Evolutionary conservation across 202 grass and related monocot genomes (phyloP).

Genomic region (Dendrocalamus latiflorus): DNA sequence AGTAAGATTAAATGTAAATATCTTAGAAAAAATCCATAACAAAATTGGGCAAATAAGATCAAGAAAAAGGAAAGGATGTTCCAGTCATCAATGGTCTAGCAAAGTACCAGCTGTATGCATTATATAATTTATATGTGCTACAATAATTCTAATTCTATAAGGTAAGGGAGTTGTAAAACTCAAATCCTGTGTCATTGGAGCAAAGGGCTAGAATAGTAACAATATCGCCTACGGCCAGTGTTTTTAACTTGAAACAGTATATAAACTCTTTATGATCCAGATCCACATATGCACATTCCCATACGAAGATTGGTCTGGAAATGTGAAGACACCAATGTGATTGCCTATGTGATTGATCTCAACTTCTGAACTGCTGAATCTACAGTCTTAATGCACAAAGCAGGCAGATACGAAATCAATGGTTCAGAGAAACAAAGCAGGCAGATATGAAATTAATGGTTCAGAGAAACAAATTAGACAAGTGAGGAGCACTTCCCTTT

Average conservation of each 20-base stretch:
- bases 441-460: background rate
- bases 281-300: background rate
- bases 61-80: background rate
- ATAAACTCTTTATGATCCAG: background rate
- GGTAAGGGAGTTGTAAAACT: background rate
- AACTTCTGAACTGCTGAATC: background rate
- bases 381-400: background rate
- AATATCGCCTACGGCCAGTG: background rate
- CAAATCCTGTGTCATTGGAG: background rate
- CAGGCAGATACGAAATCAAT: no score
- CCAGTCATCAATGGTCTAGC: background rate
- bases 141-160: background rate
- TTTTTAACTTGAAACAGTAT: background rate
- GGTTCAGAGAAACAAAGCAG: no score
- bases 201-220: background rate
- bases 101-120: background rate
- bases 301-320: background rate
- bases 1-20: constrained; percentile 1
- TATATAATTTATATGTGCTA: background rate
- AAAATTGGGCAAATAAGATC: background rate
- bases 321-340: background rate
- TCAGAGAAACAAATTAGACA: background rate
- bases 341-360: background rate
- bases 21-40: background rate
- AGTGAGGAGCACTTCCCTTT: background rate